Base-by-base conservation (phyloP, 2,329 filamentous ascomycete species). In the Penicillium hesseltinei region DNA sequence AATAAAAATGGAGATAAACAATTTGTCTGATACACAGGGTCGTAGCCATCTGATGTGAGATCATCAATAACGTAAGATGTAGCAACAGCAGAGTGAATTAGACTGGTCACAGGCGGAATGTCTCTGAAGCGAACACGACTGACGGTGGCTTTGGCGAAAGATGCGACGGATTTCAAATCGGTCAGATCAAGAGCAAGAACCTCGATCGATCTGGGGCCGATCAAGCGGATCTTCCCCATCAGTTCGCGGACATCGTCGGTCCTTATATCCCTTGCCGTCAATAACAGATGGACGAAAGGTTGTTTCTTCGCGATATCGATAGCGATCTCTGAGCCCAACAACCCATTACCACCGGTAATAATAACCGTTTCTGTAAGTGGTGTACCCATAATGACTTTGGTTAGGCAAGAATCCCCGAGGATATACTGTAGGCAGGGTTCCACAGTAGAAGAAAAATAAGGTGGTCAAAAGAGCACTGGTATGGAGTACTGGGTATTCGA, bases 21-120 rank as follows among this genome's bases (percentile, higher is more conserved):
- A 58, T 74, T 74, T 36, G 65, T 71, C 56, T 74, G 72, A 58
- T 74, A 74, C 25, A 74, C 70, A 1, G 71, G 69, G 55, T 75
- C 72, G 51, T 67, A 69, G 23, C 71, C 72, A 57, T 73, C 71
- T 47, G 62, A 57, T 33, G 72, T 74, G 43, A 68, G 57, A 23
- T 65, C 62, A 42, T 73, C 72, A 25, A 63, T 53, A n/a, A 66
- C 63, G 59, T 72, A 74, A 31, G 72, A 74, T 27, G 69, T 62
- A 48, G 65, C 63, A 27, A 71, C 71, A 7, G 71, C 72, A 29
- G 65, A 72, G 50, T 75, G 72, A 50, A 75, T 69, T 51, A 75
- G 57, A 39, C 66, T 56, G 10, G 62, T 66, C 21, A 75, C 64
- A 15, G 72, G 71, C n/a, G 72, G 72, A 39, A 75, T 74, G 25